These are phyloP conservation scores for Kokia cookei DNA, from an alignment of 441 rosid species.

Conservation along the genomic window DNA sequence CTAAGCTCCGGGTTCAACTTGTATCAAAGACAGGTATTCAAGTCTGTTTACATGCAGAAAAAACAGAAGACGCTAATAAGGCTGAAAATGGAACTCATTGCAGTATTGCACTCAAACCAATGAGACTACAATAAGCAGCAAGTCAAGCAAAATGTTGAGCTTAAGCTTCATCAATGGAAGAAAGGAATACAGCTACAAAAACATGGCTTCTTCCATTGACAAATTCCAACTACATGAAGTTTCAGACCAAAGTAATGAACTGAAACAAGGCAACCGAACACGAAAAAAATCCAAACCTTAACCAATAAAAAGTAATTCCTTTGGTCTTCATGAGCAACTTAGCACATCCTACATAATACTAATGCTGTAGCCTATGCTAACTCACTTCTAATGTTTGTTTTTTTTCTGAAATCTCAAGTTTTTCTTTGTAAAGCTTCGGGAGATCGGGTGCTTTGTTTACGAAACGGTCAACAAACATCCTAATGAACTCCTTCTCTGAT, in stretches of 20 bases:
- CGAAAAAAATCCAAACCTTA: neutral
- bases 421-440: conserved; percentile 8
- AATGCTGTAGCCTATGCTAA: neutral
- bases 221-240: neutral
- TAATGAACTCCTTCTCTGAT: neutral
- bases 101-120: neutral
- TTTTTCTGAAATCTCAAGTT: neutral
- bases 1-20: no score
- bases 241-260: neutral
- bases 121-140: neutral
- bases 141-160: neutral
- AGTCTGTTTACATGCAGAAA: no score
- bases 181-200: neutral
- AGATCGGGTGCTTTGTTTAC: conserved; percentile 8
- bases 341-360: neutral
- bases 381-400: neutral
- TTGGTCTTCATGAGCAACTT: neutral
- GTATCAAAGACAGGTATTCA: no score
- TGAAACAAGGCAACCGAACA: neutral
- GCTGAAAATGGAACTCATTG: neutral
- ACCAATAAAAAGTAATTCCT: neutral
- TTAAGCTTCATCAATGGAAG: neutral
- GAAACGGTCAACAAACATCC: neutral
- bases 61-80: no score
- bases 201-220: neutral